Evolutionary conservation across 495 filamentous ascomycete genomes (phyloP).

Genomic region (Trichoderma erinaceum): DNA sequence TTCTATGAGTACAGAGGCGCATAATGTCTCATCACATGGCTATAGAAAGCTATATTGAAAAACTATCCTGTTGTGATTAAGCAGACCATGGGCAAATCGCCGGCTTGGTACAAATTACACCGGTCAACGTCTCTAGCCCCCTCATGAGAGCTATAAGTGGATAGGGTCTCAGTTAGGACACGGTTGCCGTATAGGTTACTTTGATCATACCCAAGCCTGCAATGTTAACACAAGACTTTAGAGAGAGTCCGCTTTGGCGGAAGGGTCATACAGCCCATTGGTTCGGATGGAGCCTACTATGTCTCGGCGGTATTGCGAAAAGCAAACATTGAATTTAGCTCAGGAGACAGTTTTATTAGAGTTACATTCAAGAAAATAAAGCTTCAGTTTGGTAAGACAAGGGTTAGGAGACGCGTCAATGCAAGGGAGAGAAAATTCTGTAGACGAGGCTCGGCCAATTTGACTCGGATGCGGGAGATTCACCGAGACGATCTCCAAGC

Average conservation of each 20-base stretch:
- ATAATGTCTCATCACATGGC: not conserved
- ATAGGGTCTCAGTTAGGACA: slow-evolving; percentile 25
- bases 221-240: slow-evolving; percentile 44
- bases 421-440: not conserved
- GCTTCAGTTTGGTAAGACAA: not conserved
- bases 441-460: not conserved
- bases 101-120: no score
- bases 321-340: not conserved
- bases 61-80: no score
- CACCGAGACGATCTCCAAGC: not conserved
- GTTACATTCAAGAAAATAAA: not conserved
- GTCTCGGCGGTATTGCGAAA: not conserved
- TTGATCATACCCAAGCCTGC: slow-evolving; percentile 47
- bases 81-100: no score
- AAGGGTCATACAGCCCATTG: slow-evolving; percentile 23
- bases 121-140: no score
- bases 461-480: not conserved
- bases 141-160: slow-evolving; percentile 19
- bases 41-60: no score
- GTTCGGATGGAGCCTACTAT: slow-evolving; percentile 17
- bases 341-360: not conserved
- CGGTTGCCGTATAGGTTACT: slow-evolving; percentile 41
- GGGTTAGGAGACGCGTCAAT: not conserved
- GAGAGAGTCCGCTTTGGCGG: slow-evolving; percentile 33
- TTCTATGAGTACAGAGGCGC: not conserved